phyloP scores from a whole-genome alignment of 768 basidiomycete species.

The Naematelia aurantialba region DNA sequence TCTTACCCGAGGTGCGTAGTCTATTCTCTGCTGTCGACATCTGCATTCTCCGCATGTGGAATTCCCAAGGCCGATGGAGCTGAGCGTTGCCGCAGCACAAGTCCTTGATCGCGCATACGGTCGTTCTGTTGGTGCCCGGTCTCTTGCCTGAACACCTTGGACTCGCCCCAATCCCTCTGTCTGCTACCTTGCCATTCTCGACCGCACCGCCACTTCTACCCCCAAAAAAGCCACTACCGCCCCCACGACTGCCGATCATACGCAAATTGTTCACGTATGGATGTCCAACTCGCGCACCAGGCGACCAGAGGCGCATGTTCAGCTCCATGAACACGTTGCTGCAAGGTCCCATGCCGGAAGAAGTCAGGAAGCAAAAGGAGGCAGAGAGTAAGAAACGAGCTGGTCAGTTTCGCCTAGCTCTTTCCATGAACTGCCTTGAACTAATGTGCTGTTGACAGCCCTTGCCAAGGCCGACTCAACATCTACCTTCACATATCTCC shows the following conservation, averaged over 20 bases:
- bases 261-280: constrained; percentile 77
- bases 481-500: constrained; percentile 66
- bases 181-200: constrained; percentile 58
- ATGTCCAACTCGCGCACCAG: constrained; percentile 87
- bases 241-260: constrained; percentile 59
- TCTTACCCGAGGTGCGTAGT: constrained; percentile 67
- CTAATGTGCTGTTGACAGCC: constrained; percentile 21
- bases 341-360: constrained; percentile 69
- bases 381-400: constrained; percentile 54
- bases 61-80: not conserved
- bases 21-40: not conserved
- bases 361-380: constrained; percentile 51
- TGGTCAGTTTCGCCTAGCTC: constrained; percentile 20
- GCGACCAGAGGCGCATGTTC: constrained; percentile 78
- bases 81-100: constrained; percentile 59
- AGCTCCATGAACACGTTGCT: constrained; percentile 80
- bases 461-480: constrained; percentile 53
- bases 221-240: constrained; percentile 50
- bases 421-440: constrained; percentile 60
- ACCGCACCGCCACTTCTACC: constrained; percentile 54
- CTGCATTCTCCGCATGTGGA: no score
- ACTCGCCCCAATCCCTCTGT: constrained; percentile 61
- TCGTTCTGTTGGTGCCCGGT: constrained; percentile 79
- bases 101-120: constrained; percentile 69
- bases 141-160: constrained; percentile 66